Evolutionary conservation across 768 basidiomycete genomes (phyloP), one percentile per base, ranked within the genome.

Genomic region (Sutorius australiensis): DNA sequence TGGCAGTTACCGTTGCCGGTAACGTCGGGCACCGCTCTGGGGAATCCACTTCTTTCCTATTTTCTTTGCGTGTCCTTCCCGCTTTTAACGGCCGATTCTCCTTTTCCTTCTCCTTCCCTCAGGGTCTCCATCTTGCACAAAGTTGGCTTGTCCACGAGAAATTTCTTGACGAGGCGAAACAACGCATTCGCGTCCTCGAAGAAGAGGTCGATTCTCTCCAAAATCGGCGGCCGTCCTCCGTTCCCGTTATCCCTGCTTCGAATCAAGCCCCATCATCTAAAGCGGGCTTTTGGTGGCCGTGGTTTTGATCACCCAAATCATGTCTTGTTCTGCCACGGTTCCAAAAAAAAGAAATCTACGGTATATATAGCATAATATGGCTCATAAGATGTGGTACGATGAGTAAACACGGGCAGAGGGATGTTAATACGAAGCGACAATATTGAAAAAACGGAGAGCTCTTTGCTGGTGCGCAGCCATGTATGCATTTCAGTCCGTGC

Each of bases 101-200:
- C 39, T 32, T 40, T 7, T 33, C 40, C 32, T 42, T 27, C 24
- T 49, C 32, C 34, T 42, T 46, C 40, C 12, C 45, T 56, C 60
- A 91, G 89, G 82, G 77, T 42, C 73, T 92, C 37, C 82, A 89
- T 57, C 74, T 89, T 24, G 68, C 77, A 12, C 88, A 84, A 60
- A 72, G 76, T 51, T 74, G 75, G 36, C 72, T 92, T 5, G 79
- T 84, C 2, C 85, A 89, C 62, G 87, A 92, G 72, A 84, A 83
- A 62, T 81, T 80, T 64, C 76, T 88, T 60, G 77, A 80, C 33
- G 80, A 89, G 61, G 82, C 86, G n/a, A 64, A 65, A 21, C 72
- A 67, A 5, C 80, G 72, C 42, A 77, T 89, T 27, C 66, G 66
- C 36, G 61, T 67, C 21, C 76, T 92, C 47, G 86, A 92, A 72